Conservation (phyloP, 2,329 filamentous ascomycete species). For the Aureobasidium sp. region DNA sequence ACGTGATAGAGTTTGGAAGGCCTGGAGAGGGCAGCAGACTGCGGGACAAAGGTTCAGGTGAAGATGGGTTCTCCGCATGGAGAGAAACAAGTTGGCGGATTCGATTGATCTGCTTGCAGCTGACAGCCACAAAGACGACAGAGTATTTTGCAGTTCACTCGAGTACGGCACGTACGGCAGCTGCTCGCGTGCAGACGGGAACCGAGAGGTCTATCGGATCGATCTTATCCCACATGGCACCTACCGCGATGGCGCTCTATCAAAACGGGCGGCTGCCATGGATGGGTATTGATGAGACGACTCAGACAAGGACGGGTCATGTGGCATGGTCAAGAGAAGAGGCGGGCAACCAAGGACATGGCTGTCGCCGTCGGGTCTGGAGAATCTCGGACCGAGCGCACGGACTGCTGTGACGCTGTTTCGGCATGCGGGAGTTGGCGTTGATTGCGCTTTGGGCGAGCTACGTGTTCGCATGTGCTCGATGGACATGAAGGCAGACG, state of each 20-base stretch:
- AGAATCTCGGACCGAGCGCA: slow-evolving; percentile 1
- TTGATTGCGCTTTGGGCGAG: neutral
- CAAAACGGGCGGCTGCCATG: neutral
- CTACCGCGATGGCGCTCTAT: neutral
- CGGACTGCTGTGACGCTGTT: neutral
- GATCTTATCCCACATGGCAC: neutral
- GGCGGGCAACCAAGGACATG: no score
- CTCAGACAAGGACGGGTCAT: no score
- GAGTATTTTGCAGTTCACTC: no score
- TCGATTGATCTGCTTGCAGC: neutral
- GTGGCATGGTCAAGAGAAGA: neutral
- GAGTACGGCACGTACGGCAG: no score
- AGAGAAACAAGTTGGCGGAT: neutral
- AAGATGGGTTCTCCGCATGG: neutral
- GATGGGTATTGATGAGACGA: neutral
- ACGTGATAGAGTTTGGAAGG: neutral
- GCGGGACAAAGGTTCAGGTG: neutral
- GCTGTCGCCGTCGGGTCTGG: neutral
- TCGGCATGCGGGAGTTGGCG: slow-evolving; percentile 1
- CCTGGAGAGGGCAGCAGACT: neutral
- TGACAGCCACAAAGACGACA: neutral
- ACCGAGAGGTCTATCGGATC: no score
- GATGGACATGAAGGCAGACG: neutral
- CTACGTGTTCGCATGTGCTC: slow-evolving; percentile 5
- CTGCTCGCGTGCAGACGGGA: neutral